Base-by-base conservation (phyloP, 2,329 filamentous ascomycete species). In the Colletotrichum tabaci region DNA sequence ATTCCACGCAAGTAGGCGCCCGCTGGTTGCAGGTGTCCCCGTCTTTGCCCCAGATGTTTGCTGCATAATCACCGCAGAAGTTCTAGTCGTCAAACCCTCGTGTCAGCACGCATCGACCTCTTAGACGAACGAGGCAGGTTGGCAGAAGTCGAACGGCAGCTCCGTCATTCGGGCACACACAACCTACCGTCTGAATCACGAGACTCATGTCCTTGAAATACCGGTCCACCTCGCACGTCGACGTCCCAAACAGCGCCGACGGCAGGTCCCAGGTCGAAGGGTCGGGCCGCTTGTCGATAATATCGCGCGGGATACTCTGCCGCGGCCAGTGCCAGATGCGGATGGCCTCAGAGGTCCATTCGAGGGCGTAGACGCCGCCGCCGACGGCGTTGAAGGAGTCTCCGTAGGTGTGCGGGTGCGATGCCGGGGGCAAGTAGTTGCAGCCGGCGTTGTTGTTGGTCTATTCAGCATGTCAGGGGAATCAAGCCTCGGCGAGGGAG, bases 11-110 rank as follows among this genome's bases (percentile, higher is more conserved):
- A 3, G 84, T 86, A 6, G 82, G 75, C 0, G 85, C 85, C n/a
- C 81, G 78, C 12, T 75, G 67, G 66, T 76, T 76, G 74, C 85
- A 87, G 16, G 81, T 77, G 18, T 84, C 81, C 18, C 61, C 66
- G 15, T 78, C 75, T 5, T 75, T 75, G 21, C 78, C 79, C 86
- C 86, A 88, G 18, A 81, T 77, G 6, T 79, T 79, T 52, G 80
- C 90, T 0, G 92, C 93, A 86, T 92, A 95, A 76, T 92, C 89
- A 35, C 94, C 94, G 77, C 94, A 96, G 79, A 96, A 94, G 62
- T 93, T 86, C 85, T 87, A 55, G 6, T 44, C 21, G 23, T 30
- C 55, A 3, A 21, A 21, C 10, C 47, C 16, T 30, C 23, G 4
- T 10, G 67, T 68, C 50, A 68, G 64, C 46, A 23, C 18, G 18